phyloP scores from a whole-genome alignment of 129 eudicot species.

The Glebionis coronaria region DNA sequence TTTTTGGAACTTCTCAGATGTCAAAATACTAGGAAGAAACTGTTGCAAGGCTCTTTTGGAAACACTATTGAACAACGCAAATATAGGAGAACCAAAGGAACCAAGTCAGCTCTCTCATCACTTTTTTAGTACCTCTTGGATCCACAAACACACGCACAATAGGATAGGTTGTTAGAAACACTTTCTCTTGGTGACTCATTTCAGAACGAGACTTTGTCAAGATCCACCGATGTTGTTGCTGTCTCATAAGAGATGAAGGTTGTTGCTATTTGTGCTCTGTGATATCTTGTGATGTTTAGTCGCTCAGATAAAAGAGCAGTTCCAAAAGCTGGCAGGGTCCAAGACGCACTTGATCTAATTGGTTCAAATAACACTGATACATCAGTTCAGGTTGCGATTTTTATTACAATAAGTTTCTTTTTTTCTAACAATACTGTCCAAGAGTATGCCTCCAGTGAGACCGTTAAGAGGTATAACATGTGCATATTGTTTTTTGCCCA shows the following conservation, averaged over 20 bases:
- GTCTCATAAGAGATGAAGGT: constrained; percentile 99
- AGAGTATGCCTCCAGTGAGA: constrained; percentile 97
- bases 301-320: constrained; percentile 93
- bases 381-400: constrained; percentile 94
- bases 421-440: constrained; percentile 91
- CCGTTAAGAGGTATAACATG: constrained; percentile 99
- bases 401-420: constrained; percentile 82
- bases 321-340: constrained; percentile 99
- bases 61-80: too few species aligned
- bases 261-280: constrained; percentile 92
- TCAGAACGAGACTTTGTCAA: constrained; percentile 87
- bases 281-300: constrained; percentile 96
- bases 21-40: too few species aligned
- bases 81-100: too few species aligned
- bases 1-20: too few species aligned
- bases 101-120: constrained; percentile 77
- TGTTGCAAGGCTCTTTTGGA: too few species aligned
- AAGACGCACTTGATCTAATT: constrained; percentile 86
- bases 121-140: constrained; percentile 92
- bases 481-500: constrained; percentile 24
- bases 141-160: constrained; percentile 96
- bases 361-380: constrained; percentile 94
- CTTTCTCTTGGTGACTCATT: constrained; percentile 96
- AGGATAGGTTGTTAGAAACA: constrained; percentile 84
- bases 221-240: constrained; percentile 86